Evolutionary conservation across 1,139 yeast species (phyloP), one percentile per base, ranked within the genome.

Genomic region (Candida dubliniensis): DNA sequence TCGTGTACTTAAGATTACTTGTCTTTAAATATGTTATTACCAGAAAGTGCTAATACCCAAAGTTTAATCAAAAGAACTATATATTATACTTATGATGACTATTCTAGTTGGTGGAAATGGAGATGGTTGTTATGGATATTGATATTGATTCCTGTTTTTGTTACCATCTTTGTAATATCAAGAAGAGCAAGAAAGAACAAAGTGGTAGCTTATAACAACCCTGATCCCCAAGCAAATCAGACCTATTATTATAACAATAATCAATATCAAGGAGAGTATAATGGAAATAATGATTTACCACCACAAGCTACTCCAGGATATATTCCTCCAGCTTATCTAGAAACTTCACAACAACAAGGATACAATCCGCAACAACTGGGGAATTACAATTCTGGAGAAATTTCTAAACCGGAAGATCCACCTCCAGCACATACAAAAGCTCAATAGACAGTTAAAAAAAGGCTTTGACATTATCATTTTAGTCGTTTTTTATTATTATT

Each of bases 51-150:
- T 15, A 36, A 41, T 8, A 29, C 29, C 4, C 10, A 36, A 2
- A 40, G 41, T 8, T 10, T 38, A 18, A 18, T 34, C 27, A 38
- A 42, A 39, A 34, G 50, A 38, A 13, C 14, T 7, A n/a, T 18
- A 13, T 42, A 47, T 34, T 23, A 36, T 15, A 26, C 32, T 23
- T 36, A 43, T 29, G 18, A 23, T n/a, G 11, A 15, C n/a, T 9
- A 11, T 7, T 33, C 23, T 4, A 31, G 40, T 12, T 48, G 51
- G 51, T 35, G 36, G 37, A 36, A 35, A 25, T 42, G 38, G 30
- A 41, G 49, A 36, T 48, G 51, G 51, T 39, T 46, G 12, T 37
- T 46, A n/a, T 48, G 51, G 51, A 39, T 48, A n/a, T 18, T 48
- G 8, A 9, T 48, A 1, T 36, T 45, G 9, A 38, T 48, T 8